Percentiles rank a stretch among this genome's conserved stretches.
Conservation (phyloP, 768 basidiomycete species). For the Phallus indusiatus region DNA sequence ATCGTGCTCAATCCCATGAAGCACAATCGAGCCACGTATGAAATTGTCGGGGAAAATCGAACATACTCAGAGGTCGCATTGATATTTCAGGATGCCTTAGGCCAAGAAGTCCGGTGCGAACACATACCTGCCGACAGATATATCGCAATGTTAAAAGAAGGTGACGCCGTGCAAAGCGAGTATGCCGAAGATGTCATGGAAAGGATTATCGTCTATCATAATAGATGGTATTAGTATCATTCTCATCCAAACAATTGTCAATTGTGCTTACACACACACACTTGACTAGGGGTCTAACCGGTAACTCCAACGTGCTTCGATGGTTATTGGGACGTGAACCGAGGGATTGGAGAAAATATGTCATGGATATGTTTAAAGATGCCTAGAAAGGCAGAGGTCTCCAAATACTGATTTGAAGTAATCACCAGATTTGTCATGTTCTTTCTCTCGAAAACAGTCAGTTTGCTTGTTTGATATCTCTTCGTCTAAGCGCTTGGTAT, state of each 20-base stretch:
- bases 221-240: slow-evolving; percentile 18
- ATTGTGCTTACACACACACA: not conserved
- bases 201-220: slow-evolving; percentile 26
- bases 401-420: too few relatives aligned
- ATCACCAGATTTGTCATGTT: too few relatives aligned
- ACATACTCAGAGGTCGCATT: slow-evolving; percentile 21
- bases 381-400: too few relatives aligned
- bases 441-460: too few relatives aligned
- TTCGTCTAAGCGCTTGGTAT: too few relatives aligned
- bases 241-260: not conserved
- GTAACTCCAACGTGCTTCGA: not conserved
- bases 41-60: slow-evolving; percentile 23
- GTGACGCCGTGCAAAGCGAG: slow-evolving; percentile 11
- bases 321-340: slow-evolving; percentile 7
- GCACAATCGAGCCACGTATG: slow-evolving; percentile 27
- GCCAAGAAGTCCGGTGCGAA: slow-evolving; percentile 14
- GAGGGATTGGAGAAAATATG: not conserved
- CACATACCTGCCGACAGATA: slow-evolving; percentile 14
- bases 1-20: slow-evolving; percentile 20
- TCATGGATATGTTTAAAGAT: not conserved
- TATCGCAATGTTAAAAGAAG: slow-evolving; percentile 6
- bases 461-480: too few relatives aligned
- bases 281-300: not conserved
- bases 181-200: slow-evolving; percentile 20
- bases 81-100: slow-evolving; percentile 12